Evolutionary conservation across 164 flowering plant genomes (phyloP).

Genomic region (Tetracentron sinense): DNA sequence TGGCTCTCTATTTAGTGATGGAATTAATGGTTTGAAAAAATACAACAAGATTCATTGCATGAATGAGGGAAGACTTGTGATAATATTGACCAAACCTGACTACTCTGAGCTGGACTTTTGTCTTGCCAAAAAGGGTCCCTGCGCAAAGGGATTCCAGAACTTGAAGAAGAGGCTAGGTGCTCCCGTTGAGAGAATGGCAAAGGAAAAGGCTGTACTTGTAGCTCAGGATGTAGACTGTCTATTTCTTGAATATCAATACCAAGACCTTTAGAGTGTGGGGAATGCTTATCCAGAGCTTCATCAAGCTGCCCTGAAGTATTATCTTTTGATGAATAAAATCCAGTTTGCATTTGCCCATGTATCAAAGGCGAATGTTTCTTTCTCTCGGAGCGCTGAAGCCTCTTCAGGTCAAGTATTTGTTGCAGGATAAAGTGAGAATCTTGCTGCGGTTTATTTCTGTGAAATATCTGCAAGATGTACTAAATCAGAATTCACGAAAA

Average conservation of each 20-base stretch:
- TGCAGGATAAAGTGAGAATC: conserved; percentile 36
- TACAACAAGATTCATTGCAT: too few species aligned
- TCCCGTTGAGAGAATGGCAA: conserved; percentile 43
- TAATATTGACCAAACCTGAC: conserved; percentile 42
- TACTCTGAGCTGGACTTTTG: conserved; percentile 42
- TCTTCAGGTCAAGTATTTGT: conserved; percentile 61
- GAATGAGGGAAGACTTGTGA: too few species aligned
- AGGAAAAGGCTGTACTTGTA: conserved; percentile 30
- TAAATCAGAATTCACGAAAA: too few species aligned
- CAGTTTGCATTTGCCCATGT: conserved; percentile 25
- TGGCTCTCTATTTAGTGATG: too few species aligned
- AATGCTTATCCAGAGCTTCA: conserved; percentile 23
- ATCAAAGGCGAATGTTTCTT: conserved; percentile 19
- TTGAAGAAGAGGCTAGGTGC: conserved; percentile 27
- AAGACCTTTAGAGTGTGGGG: conserved; percentile 18
- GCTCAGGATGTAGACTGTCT: conserved; percentile 25
- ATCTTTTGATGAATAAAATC: conserved; percentile 18
- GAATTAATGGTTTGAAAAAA: too few species aligned
- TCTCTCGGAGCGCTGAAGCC: conserved; percentile 47
- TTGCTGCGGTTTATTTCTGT: conserved; percentile 22
- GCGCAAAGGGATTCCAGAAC: conserved; percentile 27
- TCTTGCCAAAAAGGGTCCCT: conserved; percentile 60
- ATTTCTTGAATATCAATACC: conserved; percentile 22
- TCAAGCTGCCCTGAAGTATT: conserved; percentile 14
- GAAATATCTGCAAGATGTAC: conserved; percentile 23